A percentile compares a stretch with the other conserved stretches of the same genome.
These are phyloP conservation scores for Diutina siamensis DNA, from an alignment of 1,139 yeast species.

Conservation along the genomic window DNA sequence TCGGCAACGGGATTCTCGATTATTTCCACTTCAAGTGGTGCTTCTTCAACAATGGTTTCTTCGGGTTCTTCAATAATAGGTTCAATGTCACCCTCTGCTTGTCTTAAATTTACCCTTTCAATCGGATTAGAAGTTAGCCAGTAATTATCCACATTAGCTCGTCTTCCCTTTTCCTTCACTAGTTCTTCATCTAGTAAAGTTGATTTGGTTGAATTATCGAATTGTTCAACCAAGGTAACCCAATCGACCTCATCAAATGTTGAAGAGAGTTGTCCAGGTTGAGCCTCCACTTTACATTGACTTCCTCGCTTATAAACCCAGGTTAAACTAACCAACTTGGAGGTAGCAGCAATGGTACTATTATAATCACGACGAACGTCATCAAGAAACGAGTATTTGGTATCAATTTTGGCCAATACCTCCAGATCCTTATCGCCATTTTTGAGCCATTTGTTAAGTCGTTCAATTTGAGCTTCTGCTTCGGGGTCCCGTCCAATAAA, in stretches of 20 bases:
- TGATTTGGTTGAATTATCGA: not conserved
- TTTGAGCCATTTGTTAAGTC: slow-evolving; percentile 6
- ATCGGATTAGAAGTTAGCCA: not conserved
- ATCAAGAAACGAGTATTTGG: slow-evolving; percentile 14
- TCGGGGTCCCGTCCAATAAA: slow-evolving; percentile 17
- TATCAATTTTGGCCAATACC: slow-evolving; percentile 6
- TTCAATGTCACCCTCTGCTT: slow-evolving; percentile 8
- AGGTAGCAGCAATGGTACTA: slow-evolving; percentile 12
- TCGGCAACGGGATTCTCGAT: not conserved
- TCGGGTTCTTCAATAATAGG: slow-evolving; percentile 9
- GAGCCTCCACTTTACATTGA: slow-evolving; percentile 7
- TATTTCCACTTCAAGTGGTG: slow-evolving; percentile 8
- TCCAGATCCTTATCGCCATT: slow-evolving; percentile 8
- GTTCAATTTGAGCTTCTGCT: slow-evolving; percentile 7
- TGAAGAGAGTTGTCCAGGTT: slow-evolving; percentile 5
- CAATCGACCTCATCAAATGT: slow-evolving; percentile 30
- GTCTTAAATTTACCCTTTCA: not conserved
- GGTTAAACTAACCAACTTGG: not conserved
- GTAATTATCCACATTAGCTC: not conserved
- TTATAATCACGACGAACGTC: slow-evolving; percentile 22
- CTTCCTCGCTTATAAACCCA: slow-evolving; percentile 7
- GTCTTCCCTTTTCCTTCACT: slow-evolving; percentile 1
- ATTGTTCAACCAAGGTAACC: slow-evolving; percentile 15
- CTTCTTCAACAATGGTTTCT: slow-evolving; percentile 7
- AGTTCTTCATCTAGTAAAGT: slow-evolving; percentile 6